Evolutionary conservation across 768 basidiomycete genomes (phyloP).

Genomic region (Gelatoporia subvermispora): DNA sequence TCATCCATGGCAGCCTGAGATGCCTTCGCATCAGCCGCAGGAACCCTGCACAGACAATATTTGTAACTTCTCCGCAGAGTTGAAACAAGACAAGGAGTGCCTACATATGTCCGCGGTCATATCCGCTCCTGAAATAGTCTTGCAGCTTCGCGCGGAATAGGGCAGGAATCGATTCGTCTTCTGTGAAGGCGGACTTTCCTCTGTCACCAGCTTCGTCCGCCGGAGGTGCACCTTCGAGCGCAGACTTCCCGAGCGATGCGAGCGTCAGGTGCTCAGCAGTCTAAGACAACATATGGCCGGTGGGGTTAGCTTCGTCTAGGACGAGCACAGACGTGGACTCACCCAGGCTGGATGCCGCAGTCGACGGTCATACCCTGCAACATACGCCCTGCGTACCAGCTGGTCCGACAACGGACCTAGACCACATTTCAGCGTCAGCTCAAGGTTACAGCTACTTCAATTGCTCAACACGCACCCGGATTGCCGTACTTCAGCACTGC

Average conservation of each 20-base stretch:
- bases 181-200: constrained; percentile 70
- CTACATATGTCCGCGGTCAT: constrained; percentile 95
- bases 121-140: constrained; percentile 91
- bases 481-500: constrained; percentile 72
- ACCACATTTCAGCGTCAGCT: not conserved
- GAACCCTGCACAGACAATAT: constrained; percentile 61
- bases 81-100: constrained; percentile 21
- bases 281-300: constrained; percentile 47
- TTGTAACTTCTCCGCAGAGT: not conserved
- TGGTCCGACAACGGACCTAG: constrained; percentile 81
- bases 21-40: constrained; percentile 91
- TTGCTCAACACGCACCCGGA: constrained; percentile 54
- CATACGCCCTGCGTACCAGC: constrained; percentile 77
- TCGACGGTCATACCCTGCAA: constrained; percentile 85
- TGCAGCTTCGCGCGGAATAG: constrained; percentile 76
- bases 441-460: constrained; percentile 8
- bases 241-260: constrained; percentile 58
- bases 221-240: constrained; percentile 26
- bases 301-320: not conserved
- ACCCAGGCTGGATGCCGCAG: constrained; percentile 95
- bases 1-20: constrained; percentile 96
- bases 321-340: constrained; percentile 13
- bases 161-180: constrained; percentile 75
- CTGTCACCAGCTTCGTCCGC: constrained; percentile 56
- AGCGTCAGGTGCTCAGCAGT: constrained; percentile 93